Evolutionary conservation across 192 early-diverging fungal species (phyloP).

Genomic region (Cladochytrium replicatum): DNA sequence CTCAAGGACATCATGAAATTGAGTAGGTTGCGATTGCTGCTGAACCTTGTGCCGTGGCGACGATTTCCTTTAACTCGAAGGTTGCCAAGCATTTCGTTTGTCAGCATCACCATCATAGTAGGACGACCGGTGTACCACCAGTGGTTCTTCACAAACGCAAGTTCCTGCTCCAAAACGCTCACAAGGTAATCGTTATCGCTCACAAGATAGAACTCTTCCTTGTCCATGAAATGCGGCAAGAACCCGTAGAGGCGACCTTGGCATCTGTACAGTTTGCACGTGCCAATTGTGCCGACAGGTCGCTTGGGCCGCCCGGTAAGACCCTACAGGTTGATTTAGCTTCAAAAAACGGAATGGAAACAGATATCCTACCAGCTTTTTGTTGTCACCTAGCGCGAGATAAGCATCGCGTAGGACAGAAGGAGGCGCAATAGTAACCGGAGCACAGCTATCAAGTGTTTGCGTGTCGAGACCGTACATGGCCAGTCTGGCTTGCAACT

Average conservation of each 20-base stretch:
- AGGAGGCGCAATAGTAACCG: slow-evolving; percentile 62
- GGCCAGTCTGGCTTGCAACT: slow-evolving; percentile 57
- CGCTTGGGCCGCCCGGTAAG: slow-evolving; percentile 65
- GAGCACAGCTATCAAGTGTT: slow-evolving; percentile 55
- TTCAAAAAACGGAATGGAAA: slow-evolving; percentile 1
- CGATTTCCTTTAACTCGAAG: slow-evolving; percentile 20
- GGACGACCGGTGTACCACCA: slow-evolving; percentile 66
- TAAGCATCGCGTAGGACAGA: slow-evolving; percentile 71
- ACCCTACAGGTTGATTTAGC: slow-evolving; percentile 19
- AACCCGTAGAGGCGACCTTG: slow-evolving; percentile 74
- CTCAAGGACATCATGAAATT: slow-evolving; percentile 80
- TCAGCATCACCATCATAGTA: slow-evolving; percentile 66
- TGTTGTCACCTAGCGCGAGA: slow-evolving; percentile 57
- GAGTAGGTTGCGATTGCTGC: slow-evolving; percentile 53
- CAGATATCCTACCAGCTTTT: slow-evolving; percentile 44
- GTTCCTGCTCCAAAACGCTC: slow-evolving; percentile 61
- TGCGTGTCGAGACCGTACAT: slow-evolving; percentile 75
- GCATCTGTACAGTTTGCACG: slow-evolving; percentile 70
- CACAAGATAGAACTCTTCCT: slow-evolving; percentile 76
- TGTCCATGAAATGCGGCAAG: slow-evolving; percentile 80
- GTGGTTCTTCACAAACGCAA: slow-evolving; percentile 62
- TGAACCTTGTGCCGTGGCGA: slow-evolving; percentile 13
- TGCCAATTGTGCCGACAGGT: slow-evolving; percentile 68
- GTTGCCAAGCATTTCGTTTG: slow-evolving; percentile 67
- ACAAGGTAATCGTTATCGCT: slow-evolving; percentile 78